Evolutionary conservation across 2,329 filamentous ascomycete species (phyloP), one percentile per base, ranked within the genome.

Genomic region (Neonectria faginata): DNA sequence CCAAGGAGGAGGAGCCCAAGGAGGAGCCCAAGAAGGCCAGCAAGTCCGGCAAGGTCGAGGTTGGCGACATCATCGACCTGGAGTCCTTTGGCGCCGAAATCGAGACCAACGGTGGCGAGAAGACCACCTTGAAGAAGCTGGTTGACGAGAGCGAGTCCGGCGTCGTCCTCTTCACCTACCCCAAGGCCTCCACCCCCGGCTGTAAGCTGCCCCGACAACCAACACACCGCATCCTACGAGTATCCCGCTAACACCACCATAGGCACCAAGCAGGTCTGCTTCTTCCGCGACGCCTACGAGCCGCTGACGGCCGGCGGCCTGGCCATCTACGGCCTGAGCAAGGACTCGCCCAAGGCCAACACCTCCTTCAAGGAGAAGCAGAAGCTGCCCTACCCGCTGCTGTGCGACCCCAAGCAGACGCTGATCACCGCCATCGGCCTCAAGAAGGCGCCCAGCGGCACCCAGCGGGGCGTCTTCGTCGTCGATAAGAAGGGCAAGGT

Each of bases 101-200:
- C 68, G 89, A 96, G 83, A 96, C 91, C 67, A 89, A 98, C 70
- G 93, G 97, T 68, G 94, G 94, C 73, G 83, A 85, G 58, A 92
- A 91, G 81, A 94, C 91, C 6, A 93, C 89, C 1, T 83, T 99
- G 64, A 91, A 93, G 81, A 84, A 89, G 72, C 88, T 99, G 25
- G 86, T 97, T 53, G 91, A 93, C 56, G 87, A 91, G 76, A 97
- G 94, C 86, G 90, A 92, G 81, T 85, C 87, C 39, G 96, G 95
- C 27, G 91, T 98, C 47, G 93, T 97, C 36, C 83, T 98, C 31
- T 97, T 99, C 79, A 97, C 94, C 33, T 98, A 98, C 77, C 96
- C 96, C 64, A 97, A 92, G 82, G 96, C 96, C 12, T 96, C 92
- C 29, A 99, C 96, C 22, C 93, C 93, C 41, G 95, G 95, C 67